Evolutionary conservation across 768 basidiomycete genomes (phyloP), one percentile per base, ranked within the genome.

Genomic region (Coprinopsis marcescibilis): DNA sequence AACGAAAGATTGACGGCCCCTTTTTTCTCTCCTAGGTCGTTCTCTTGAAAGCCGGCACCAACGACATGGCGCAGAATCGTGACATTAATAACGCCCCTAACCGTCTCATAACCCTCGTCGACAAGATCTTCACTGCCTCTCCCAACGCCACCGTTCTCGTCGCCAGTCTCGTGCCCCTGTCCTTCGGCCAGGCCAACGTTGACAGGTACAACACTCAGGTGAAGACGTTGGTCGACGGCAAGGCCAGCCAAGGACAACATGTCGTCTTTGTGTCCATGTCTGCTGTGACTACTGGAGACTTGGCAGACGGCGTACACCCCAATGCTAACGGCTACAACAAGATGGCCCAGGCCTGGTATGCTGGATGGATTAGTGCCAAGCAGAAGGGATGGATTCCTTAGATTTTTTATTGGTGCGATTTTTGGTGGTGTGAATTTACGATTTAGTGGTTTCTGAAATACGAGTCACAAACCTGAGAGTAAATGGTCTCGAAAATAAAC

Each of bases 111-210:
- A 12, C 11, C 10, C 48, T 49, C 48, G 25, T 49, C 19, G 48
- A 49, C 43, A 43, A 49, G 40, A 49, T 44, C 15, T 39, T 44
- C 41, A 44, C 48, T 25, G 48, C 48, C 27, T 49, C 48, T 7
- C 48, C 48, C 4, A 25, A 43, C 21, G 48, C 48, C 2, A 49
- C 48, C 13, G 34, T 49, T 27, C n/a, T 49, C 24, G 42, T 49
- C 7, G 41, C 48, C 1, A 37, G 34, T 20, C 41, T 49, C 34
- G 30, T 37, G 25, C 41, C 48, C n/a, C 43, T 49, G 15, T 37
- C 48, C 15, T 37, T 26, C 23, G 24, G 23, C 24, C 48, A 49
- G 17, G 33, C 48, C 25, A 43, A 43, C 34, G 42, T 44, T 36
- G 27, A 44, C 32, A 4, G 33, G 2, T 49, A 43, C 48, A 44